These are phyloP conservation scores for Haplosporangium sp. DNA, from an alignment of 371 early-diverging fungal genomes.

Conservation along the genomic window DNA sequence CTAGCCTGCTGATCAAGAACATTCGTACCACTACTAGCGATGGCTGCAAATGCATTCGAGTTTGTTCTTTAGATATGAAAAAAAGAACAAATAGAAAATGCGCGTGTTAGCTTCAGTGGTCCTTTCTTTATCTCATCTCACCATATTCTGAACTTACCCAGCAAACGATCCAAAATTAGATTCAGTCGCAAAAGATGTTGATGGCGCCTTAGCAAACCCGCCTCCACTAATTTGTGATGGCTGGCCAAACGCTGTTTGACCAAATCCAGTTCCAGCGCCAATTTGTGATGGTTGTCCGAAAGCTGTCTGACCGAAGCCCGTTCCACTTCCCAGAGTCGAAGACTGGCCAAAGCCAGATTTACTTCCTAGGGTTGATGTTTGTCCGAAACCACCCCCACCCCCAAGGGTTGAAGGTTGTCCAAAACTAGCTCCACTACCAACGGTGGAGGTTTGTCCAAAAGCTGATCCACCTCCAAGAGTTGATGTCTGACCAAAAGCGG, in stretches of 20 bases:
- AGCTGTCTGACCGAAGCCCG: slow-evolving; percentile 25
- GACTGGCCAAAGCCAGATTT: slow-evolving; percentile 21
- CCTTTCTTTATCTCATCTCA: background rate
- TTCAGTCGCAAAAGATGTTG: slow-evolving; percentile 13
- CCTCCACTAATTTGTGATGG: slow-evolving; percentile 16
- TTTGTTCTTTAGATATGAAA: slow-evolving; percentile 10
- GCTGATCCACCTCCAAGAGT: slow-evolving; percentile 15
- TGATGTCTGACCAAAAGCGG: slow-evolving; percentile 30
- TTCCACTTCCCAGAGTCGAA: slow-evolving; percentile 23
- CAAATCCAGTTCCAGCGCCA: slow-evolving; percentile 15
- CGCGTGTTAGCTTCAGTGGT: background rate
- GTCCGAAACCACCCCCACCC: slow-evolving; percentile 21
- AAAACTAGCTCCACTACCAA: slow-evolving; percentile 23
- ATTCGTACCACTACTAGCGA: slow-evolving; percentile 30
- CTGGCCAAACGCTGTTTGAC: slow-evolving; percentile 30
- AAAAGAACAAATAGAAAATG: background rate
- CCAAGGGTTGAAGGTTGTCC: slow-evolving; percentile 34
- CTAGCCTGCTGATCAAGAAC: slow-evolving; percentile 31
- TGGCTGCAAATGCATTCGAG: slow-evolving; percentile 47
- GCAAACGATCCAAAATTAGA: slow-evolving; percentile 53
- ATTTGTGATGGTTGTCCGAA: slow-evolving; percentile 24
- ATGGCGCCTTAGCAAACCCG: slow-evolving; percentile 13
- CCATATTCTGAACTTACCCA: slow-evolving; percentile 8
- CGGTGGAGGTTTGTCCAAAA: slow-evolving; percentile 25
- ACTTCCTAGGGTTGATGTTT: slow-evolving; percentile 21